A percentile compares a stretch with the other conserved stretches of the same genome.
Evolutionary conservation across 139 green algal genomes (phyloP).

Genomic region (Picochlorum sp.): DNA sequence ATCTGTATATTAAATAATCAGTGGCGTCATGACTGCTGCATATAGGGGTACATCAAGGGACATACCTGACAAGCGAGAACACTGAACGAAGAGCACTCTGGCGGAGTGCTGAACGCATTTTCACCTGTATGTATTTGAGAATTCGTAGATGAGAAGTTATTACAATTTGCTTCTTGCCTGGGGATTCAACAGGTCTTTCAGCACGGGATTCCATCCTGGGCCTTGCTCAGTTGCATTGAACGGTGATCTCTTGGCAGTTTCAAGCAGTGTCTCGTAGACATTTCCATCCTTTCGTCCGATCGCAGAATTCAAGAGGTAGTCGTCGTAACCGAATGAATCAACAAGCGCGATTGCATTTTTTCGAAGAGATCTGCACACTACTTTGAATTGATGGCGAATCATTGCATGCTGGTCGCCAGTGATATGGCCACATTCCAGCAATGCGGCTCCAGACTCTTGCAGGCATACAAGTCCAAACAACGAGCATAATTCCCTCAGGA

Average conservation of each 20-base stretch:
- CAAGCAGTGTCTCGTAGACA: conserved; percentile 69
- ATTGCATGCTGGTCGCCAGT: conserved; percentile 38
- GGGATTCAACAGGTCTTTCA: conserved; percentile 48
- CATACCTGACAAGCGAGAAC: no score
- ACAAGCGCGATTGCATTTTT: conserved; percentile 77
- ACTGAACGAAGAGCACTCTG: no score
- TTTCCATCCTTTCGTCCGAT: conserved; percentile 69
- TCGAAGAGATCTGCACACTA: conserved; percentile 55
- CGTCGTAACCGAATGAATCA: conserved; percentile 69
- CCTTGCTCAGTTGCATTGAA: conserved; percentile 79
- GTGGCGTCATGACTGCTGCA: no score
- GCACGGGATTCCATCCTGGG: conserved; percentile 65
- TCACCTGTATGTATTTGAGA: no score
- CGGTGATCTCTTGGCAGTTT: conserved; percentile 58
- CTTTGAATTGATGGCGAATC: conserved; percentile 37
- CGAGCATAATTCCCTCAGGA: no score
- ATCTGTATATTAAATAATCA: no score
- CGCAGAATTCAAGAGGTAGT: conserved; percentile 76
- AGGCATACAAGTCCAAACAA: no score
- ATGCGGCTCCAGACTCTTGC: conserved; percentile 15
- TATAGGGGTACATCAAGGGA: no score
- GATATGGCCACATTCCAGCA: conserved; percentile 64
- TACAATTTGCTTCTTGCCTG: background rate
- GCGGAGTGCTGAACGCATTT: no score
- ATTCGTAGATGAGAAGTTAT: background rate